Percentiles rank a stretch among this genome's conserved stretches.
Evolutionary conservation across 1,284 basidiomycete genomes (phyloP).

Genomic region (Porodaedalea pini): DNA sequence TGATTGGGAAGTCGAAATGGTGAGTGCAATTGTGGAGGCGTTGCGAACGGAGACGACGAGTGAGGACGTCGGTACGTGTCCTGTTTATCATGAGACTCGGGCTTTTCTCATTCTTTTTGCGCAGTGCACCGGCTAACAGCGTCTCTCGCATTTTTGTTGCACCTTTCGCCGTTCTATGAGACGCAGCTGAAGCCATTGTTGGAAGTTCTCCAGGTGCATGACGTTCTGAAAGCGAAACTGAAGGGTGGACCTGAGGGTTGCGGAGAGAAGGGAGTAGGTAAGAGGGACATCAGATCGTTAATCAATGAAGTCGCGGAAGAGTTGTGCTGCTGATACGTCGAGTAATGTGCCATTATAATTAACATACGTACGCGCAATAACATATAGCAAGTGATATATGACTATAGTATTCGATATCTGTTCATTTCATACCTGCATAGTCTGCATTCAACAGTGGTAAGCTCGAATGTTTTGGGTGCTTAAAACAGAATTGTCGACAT

Average conservation of each 20-base stretch:
- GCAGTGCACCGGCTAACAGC: slow-evolving; percentile 80
- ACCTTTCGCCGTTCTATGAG: slow-evolving; percentile 64
- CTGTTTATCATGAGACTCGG: not conserved
- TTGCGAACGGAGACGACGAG: slow-evolving; percentile 63
- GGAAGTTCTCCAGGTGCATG: slow-evolving; percentile 64
- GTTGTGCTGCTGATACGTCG: slow-evolving; percentile 33
- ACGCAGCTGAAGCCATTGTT: slow-evolving; percentile 52
- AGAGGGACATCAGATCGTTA: slow-evolving; percentile 60
- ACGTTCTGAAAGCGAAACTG: slow-evolving; percentile 52
- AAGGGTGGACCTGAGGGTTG: slow-evolving; percentile 40
- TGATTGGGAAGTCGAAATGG: slow-evolving; percentile 82
- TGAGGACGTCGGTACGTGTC: slow-evolving; percentile 74
- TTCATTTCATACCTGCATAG: no score
- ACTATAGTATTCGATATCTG: not conserved
- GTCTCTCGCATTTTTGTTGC: slow-evolving; percentile 68
- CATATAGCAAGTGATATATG: not conserved
- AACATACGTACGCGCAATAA: no score
- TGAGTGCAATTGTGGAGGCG: slow-evolving; percentile 75
- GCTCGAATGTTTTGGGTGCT: no score
- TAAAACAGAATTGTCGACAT: no score
- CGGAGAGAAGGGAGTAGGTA: slow-evolving; percentile 49
- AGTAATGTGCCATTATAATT: no score
- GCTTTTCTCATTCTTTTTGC: slow-evolving; percentile 1
- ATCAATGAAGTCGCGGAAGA: slow-evolving; percentile 61
- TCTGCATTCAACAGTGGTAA: no score